Evolutionary conservation across 2,329 filamentous ascomycete genomes (phyloP).

Genomic region (Phyllosticta citribraziliensis): DNA sequence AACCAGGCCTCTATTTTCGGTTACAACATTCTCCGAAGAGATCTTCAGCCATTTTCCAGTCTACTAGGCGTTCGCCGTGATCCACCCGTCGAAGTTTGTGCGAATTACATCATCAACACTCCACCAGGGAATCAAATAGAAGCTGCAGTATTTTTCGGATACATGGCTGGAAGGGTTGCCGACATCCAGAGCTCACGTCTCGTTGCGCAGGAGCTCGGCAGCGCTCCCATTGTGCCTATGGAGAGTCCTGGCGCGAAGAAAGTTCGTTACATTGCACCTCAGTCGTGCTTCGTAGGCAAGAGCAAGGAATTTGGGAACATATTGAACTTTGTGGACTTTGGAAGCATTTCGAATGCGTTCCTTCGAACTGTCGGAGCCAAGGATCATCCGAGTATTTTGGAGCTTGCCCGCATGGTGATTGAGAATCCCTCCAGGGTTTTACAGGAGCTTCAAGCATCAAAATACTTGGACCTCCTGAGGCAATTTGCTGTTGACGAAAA

Average conservation of each 20-base stretch:
- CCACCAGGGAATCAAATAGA: constrained; percentile 59
- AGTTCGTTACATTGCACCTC: constrained; percentile 54
- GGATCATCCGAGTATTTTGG: constrained; percentile 75
- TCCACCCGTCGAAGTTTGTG: constrained; percentile 67
- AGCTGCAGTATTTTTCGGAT: constrained; percentile 67
- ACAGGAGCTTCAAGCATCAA: constrained; percentile 70
- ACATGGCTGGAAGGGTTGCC: constrained; percentile 66
- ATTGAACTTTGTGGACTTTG: constrained; percentile 96
- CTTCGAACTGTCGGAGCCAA: constrained; percentile 83
- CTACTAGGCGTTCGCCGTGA: constrained; percentile 82
- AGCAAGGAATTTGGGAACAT: constrained; percentile 71
- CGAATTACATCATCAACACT: constrained; percentile 59
- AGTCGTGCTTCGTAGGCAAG: constrained; percentile 69
- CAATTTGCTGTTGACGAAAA: constrained; percentile 65
- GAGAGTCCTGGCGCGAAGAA: constrained; percentile 30
- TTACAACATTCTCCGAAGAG: constrained; percentile 65
- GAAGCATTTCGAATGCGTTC: constrained; percentile 76
- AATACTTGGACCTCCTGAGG: constrained; percentile 75
- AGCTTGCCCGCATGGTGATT: constrained; percentile 77
- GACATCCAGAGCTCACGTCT: constrained; percentile 52
- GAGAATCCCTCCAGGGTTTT: constrained; percentile 74
- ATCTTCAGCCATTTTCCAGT: constrained; percentile 68
- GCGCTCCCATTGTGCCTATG: constrained; percentile 65
- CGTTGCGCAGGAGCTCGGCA: constrained; percentile 50
- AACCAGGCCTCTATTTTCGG: constrained; percentile 65